phyloP scores from a whole-genome alignment of 208 protist species.

The Wallacemonas sp. region DNA sequence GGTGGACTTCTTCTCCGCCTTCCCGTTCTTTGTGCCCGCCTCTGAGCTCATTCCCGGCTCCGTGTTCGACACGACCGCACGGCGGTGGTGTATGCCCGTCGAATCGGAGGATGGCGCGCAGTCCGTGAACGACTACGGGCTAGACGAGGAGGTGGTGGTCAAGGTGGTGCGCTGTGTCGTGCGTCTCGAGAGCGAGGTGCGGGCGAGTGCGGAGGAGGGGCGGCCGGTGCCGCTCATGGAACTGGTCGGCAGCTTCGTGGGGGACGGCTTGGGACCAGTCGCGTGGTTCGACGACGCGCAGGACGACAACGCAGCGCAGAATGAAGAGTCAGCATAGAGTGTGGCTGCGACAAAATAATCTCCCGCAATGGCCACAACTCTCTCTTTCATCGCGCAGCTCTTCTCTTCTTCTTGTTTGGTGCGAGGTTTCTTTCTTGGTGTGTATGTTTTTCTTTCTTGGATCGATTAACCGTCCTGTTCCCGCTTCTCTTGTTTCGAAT shows the following conservation, averaged over 20 bases:
- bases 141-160: constrained; percentile 71
- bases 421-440: no score
- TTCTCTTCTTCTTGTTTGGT: no score
- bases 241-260: constrained; percentile 64
- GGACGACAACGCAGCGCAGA: not conserved
- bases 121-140: constrained; percentile 55
- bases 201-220: not conserved
- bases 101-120: constrained; percentile 58
- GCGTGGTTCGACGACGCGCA: constrained; percentile 57
- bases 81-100: constrained; percentile 59
- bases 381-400: no score
- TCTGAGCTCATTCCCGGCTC: constrained; percentile 53
- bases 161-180: constrained; percentile 54
- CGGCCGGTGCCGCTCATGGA: constrained; percentile 50
- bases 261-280: constrained; percentile 70
- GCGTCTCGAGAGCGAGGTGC: constrained; percentile 21
- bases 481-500: no score
- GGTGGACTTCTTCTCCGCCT: constrained; percentile 62
- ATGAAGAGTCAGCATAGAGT: not conserved
- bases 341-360: no score
- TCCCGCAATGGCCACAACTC: no score
- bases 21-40: constrained; percentile 63
- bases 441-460: no score
- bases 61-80: constrained; percentile 37
- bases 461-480: no score